phyloP scores from a whole-genome alignment of 768 basidiomycete genomes.

The Wakefieldia striispora region DNA sequence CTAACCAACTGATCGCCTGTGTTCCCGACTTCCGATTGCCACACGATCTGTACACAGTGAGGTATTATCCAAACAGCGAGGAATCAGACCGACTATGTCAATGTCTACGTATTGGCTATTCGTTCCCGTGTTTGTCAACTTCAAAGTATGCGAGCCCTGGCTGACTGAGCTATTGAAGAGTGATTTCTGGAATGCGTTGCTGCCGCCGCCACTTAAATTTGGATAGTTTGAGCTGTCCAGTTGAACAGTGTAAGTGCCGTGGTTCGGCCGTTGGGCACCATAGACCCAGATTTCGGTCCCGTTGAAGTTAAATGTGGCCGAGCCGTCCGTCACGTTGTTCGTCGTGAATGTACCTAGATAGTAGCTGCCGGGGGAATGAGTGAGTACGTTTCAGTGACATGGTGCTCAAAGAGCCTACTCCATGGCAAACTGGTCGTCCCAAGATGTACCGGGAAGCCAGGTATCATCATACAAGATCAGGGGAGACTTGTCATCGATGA shows the following conservation, averaged over 20 bases:
- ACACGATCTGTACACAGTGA: constrained; percentile 19
- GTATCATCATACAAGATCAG: constrained; percentile 26
- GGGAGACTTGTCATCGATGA: constrained; percentile 34
- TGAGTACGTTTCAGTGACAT: neutral
- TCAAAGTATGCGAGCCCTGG: constrained; percentile 37
- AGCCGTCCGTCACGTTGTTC: constrained; percentile 35
- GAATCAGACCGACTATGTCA: constrained; percentile 49
- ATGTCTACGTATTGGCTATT: constrained; percentile 40
- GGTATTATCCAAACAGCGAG: too few relatives aligned
- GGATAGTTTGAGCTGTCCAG: constrained; percentile 37
- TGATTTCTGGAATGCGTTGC: constrained; percentile 37
- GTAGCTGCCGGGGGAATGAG: constrained; percentile 27
- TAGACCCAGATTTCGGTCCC: constrained; percentile 49
- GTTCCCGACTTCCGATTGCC: constrained; percentile 28
- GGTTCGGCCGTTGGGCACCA: constrained; percentile 48
- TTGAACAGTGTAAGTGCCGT: constrained; percentile 43
- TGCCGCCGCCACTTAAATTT: constrained; percentile 27
- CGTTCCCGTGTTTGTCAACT: constrained; percentile 31
- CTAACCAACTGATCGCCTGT: constrained; percentile 17
- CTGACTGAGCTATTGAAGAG: constrained; percentile 38
- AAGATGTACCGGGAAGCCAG: constrained; percentile 19
- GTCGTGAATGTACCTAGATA: constrained; percentile 39
- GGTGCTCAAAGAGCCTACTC: constrained; percentile 5
- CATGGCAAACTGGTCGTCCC: constrained; percentile 8
- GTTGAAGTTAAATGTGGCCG: constrained; percentile 43